Evolutionary conservation across 306 rosid species (phyloP), one percentile per base, ranked within the genome.

Genomic region (Pyrus bretschneideri): DNA sequence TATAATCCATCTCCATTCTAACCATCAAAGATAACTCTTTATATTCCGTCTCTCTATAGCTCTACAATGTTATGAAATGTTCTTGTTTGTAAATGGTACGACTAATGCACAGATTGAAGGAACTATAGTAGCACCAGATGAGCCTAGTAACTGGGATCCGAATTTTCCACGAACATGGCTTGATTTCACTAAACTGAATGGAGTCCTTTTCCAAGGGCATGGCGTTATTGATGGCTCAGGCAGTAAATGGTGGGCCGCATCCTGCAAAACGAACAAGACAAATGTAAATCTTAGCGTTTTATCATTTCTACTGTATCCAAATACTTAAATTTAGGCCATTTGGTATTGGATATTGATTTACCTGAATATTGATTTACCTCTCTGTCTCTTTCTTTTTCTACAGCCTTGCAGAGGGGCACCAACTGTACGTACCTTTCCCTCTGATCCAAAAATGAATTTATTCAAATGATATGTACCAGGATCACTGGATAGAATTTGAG

Each of bases 351-450:
- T 42, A 74, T 42, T 76, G 14, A 76, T 67, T 49, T 25, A 22
- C 17, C 18, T 71, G 49, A 18, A 42, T 42, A 74, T 42, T 76
- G 14, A 76, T 67, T 49, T 25, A 22, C 17, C 18, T 60, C 40
- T 40, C 66, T 45, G 42, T 73, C 74, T 62, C 74, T 44, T 59
- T 33, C 46, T 35, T 67, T 7, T 55, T 69, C 52, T 58, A 73
- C 98, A 96, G 99, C 94, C 96, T 72, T 96, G 99, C 96, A 91
- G 57, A 80, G 94, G 85, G 19, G 99, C 99, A 65, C 99, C 99
- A 80, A 85, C 97, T 6, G 99, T 96, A 92, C 84, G 97, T 57
- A 77, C 70, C 75, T 73, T 75, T 86, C 57, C 76, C 83, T 78
- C 35, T 25, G 22, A 68, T 58, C 42, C 23, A 57, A 45, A 21